Evolutionary conservation across 768 basidiomycete species (phyloP).

Genomic region (Melanogaster broomeanus): DNA sequence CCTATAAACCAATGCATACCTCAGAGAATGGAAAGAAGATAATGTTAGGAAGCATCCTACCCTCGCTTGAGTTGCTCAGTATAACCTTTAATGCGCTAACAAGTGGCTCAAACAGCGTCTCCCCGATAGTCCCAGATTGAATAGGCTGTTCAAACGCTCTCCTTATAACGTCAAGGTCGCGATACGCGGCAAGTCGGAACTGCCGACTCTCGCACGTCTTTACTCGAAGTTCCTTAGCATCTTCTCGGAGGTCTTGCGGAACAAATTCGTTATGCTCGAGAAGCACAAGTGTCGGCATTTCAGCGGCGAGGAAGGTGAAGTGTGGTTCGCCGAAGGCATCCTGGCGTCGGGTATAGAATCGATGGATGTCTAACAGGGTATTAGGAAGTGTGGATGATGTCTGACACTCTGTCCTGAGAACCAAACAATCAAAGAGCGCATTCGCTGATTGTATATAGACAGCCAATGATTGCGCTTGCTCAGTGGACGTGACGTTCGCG

Average conservation of each 20-base stretch:
- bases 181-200: conserved; percentile 77
- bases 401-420: conserved; percentile 55
- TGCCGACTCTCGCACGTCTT: conserved; percentile 60
- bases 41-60: conserved; percentile 35
- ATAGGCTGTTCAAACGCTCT: conserved; percentile 67
- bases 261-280: conserved; percentile 64
- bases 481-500: conserved; percentile 39
- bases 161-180: conserved; percentile 71
- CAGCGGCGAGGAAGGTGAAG: conserved; percentile 61
- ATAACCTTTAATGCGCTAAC: conserved; percentile 69
- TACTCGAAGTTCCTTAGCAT: conserved; percentile 53
- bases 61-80: conserved; percentile 60
- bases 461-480: conserved; percentile 43
- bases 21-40: no score
- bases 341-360: conserved; percentile 67
- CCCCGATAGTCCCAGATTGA: conserved; percentile 47
- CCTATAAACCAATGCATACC: conserved; percentile 11
- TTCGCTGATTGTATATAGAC: conserved; percentile 65
- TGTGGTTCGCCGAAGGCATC: conserved; percentile 67
- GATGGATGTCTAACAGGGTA: conserved; percentile 66
- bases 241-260: conserved; percentile 48
- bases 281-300: conserved; percentile 68
- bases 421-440: conserved; percentile 56
- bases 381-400: conserved; percentile 38
- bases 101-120: conserved; percentile 58